Conservation (phyloP, 192 early-diverging fungal species). For the Coemansia sp. region DNA sequence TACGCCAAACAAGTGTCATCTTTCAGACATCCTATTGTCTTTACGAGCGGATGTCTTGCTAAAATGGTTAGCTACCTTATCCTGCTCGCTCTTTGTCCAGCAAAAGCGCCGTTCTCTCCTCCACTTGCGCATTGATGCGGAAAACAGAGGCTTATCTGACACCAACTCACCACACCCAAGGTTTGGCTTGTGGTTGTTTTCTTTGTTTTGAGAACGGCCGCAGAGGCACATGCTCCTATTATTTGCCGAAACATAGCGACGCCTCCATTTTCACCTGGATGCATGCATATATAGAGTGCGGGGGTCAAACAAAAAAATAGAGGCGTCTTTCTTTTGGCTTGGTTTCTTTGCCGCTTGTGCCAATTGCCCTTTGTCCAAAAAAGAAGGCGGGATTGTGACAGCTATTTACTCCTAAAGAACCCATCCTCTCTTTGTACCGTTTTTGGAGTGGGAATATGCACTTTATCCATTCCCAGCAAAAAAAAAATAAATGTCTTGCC, state of each 20-base stretch:
- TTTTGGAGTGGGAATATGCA: not conserved
- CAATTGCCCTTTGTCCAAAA: constrained; percentile 1
- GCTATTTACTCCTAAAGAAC: not conserved
- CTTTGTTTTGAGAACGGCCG: not conserved
- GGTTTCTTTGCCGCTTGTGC: not conserved
- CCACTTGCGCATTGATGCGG: not conserved
- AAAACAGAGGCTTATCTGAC: not conserved
- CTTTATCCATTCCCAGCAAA: not conserved
- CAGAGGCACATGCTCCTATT: not conserved
- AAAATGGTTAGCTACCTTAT: too few relatives aligned
- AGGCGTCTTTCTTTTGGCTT: not conserved
- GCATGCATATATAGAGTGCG: constrained; percentile 5
- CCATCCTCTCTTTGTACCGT: not conserved
- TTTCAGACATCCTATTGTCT: not conserved
- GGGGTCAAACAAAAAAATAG: not conserved
- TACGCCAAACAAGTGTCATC: not conserved
- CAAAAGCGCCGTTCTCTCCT: too few relatives aligned
- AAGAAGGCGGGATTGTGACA: not conserved
- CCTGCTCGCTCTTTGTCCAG: not conserved
- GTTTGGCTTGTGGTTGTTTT: not conserved
- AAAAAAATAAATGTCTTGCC: not conserved
- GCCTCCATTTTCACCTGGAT: not conserved
- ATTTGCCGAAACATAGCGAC: not conserved
- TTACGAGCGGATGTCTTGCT: not conserved
- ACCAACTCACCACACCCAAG: not conserved